Evolutionary conservation across 2,329 filamentous ascomycete species (phyloP).

Genomic region (Verticillium tricorpus): DNA sequence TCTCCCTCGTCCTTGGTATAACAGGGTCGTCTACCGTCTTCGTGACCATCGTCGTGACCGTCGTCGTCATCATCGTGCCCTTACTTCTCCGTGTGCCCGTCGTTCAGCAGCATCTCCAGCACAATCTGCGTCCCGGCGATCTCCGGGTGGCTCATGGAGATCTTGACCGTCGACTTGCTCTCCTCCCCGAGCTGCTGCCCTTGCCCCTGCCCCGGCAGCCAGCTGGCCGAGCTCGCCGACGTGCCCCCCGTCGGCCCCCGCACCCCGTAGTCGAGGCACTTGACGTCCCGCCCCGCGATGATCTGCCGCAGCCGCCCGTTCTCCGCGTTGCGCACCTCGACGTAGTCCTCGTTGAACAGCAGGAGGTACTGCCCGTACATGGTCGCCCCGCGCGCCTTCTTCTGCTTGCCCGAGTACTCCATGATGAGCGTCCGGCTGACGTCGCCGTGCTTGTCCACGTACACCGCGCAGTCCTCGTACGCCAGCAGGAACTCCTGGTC

Average conservation of each 20-base stretch:
- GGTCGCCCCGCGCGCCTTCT: conserved; percentile 74
- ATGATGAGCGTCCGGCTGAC: conserved; percentile 92
- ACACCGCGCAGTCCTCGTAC: conserved; percentile 95
- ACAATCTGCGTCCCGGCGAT: conserved; percentile 80
- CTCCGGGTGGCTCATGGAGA: conserved; percentile 93
- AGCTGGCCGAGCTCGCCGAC: conserved; percentile 25
- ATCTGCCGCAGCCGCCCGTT: conserved; percentile 92
- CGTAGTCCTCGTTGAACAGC: conserved; percentile 92
- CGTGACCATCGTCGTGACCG: not conserved
- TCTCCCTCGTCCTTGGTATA: not conserved
- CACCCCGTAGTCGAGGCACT: conserved; percentile 82
- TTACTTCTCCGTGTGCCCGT: conserved; percentile 61
- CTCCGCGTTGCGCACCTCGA: conserved; percentile 94
- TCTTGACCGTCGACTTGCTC: conserved; percentile 77
- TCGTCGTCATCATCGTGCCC: not conserved
- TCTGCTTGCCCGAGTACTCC: conserved; percentile 92
- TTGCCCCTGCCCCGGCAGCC: conserved; percentile 23
- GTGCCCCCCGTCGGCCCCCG: conserved; percentile 53
- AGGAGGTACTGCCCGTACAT: conserved; percentile 89
- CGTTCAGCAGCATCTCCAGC: conserved; percentile 87
- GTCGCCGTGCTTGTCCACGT: conserved; percentile 97
- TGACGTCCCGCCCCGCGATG: conserved; percentile 85
- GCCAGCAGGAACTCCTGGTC: conserved; percentile 89
- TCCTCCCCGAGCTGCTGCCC: conserved; percentile 33
- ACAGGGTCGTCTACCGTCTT: not conserved